These are phyloP conservation scores for Tympanopsis confertula DNA, from an alignment of 2,329 filamentous ascomycete species.

Conservation along the genomic window DNA sequence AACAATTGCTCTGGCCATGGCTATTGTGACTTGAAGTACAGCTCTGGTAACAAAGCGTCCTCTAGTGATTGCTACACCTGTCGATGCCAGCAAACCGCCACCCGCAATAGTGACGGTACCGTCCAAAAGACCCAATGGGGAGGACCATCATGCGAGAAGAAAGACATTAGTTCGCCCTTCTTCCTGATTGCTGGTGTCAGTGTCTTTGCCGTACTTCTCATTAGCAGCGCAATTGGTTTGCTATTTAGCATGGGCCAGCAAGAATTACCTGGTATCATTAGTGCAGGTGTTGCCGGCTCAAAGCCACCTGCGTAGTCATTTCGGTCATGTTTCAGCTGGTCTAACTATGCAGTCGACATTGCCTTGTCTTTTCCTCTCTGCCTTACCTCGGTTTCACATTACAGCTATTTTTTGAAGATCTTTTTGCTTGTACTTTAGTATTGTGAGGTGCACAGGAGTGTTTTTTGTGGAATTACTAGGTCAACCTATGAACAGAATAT, in stretches of 20 bases:
- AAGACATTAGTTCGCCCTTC: conserved; percentile 79
- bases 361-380: too few relatives aligned
- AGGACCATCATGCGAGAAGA: conserved; percentile 78
- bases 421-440: too few relatives aligned
- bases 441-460: too few relatives aligned
- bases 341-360: too few relatives aligned
- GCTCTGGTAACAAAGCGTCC: conserved; percentile 19
- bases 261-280: conserved; percentile 84
- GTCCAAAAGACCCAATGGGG: conserved; percentile 54
- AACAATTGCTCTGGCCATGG: conserved; percentile 77
- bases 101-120: neutral
- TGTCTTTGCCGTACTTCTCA: conserved; percentile 54
- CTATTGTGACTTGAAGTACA: conserved; percentile 41
- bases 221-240: conserved; percentile 64
- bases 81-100: conserved; percentile 51
- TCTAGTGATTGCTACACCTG: conserved; percentile 63
- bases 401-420: too few relatives aligned
- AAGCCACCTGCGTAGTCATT: too few relatives aligned
- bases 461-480: too few relatives aligned
- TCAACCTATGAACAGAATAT: too few relatives aligned
- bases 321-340: too few relatives aligned
- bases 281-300: conserved; percentile 60
- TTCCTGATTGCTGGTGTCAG: conserved; percentile 73
- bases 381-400: too few relatives aligned
- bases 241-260: conserved; percentile 76